Evolutionary conservation across 2,329 filamentous ascomycete genomes (phyloP).

Genomic region (Arthrocladium fulminans): DNA sequence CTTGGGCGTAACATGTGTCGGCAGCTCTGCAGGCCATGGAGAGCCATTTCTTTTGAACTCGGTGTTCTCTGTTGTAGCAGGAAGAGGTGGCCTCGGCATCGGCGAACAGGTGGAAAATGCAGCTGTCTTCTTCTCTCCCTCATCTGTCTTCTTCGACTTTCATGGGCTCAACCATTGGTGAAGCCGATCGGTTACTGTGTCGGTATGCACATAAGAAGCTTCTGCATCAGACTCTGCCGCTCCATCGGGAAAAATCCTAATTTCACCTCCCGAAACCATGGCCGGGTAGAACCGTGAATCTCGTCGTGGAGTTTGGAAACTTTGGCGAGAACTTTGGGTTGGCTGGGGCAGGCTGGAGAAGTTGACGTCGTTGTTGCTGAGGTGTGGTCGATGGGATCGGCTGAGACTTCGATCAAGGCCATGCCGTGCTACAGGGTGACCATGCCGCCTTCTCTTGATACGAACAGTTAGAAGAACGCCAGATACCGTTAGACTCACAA

Average conservation of each 20-base stretch:
- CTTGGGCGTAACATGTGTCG: slow-evolving; percentile 27
- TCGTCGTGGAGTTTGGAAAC: slow-evolving; percentile 11
- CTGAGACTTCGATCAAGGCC: slow-evolving; percentile 13
- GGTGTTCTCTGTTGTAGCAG: slow-evolving; percentile 24
- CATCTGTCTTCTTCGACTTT: slow-evolving; percentile 24
- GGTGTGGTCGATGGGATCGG: slow-evolving; percentile 16
- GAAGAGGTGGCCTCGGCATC: slow-evolving; percentile 26
- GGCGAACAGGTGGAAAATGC: slow-evolving; percentile 25
- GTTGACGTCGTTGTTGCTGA: slow-evolving; percentile 17
- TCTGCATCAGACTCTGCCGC: slow-evolving; percentile 5
- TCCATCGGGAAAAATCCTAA: slow-evolving; percentile 7
- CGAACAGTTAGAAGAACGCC: slow-evolving; percentile 15
- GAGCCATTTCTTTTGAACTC: slow-evolving; percentile 13
- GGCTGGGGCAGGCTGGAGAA: slow-evolving; percentile 17
- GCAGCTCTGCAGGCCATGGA: slow-evolving; percentile 21
- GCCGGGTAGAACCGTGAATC: slow-evolving; percentile 5
- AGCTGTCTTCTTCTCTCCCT: slow-evolving; percentile 25
- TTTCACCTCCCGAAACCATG: slow-evolving; percentile 1
- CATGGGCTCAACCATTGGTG: slow-evolving; percentile 27
- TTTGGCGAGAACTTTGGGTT: slow-evolving; percentile 12
- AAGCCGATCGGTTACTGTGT: slow-evolving; percentile 27
- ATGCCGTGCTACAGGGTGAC: slow-evolving; percentile 10
- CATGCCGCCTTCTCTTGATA: slow-evolving; percentile 16
- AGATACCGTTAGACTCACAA: slow-evolving; percentile 10
- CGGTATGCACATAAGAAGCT: slow-evolving; percentile 12